Conservation (phyloP, 495 filamentous ascomycete species). For the Neurospora terricola region DNA sequence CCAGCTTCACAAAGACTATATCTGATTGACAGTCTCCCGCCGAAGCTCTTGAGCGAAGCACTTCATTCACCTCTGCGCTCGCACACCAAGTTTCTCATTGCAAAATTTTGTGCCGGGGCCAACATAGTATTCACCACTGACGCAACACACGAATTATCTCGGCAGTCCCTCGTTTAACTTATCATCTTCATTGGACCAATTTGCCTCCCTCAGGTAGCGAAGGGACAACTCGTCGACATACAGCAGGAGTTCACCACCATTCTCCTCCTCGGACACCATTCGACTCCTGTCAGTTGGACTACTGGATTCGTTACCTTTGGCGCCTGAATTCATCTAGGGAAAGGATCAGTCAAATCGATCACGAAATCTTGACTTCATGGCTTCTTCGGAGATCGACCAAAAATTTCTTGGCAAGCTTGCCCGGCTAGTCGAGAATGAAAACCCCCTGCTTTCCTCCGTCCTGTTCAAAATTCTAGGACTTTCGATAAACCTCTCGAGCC, state of each 20-base stretch:
- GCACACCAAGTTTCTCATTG: background rate
- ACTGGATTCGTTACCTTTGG: background rate
- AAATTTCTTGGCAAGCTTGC: slow-evolving; percentile 89
- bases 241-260: background rate
- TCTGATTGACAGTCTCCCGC: background rate
- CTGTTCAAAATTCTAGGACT: slow-evolving; percentile 87
- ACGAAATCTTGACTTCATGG: slow-evolving; percentile 46
- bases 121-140: slow-evolving; percentile 4
- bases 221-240: background rate
- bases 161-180: slow-evolving; percentile 22
- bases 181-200: background rate
- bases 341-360: background rate
- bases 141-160: slow-evolving; percentile 11
- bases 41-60: background rate
- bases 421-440: slow-evolving; percentile 57
- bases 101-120: background rate
- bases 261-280: background rate
- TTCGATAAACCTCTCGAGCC: slow-evolving; percentile 76
- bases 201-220: background rate
- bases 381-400: slow-evolving; percentile 91
- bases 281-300: background rate
- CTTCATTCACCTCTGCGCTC: background rate
- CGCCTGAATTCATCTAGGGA: background rate
- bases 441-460: slow-evolving; percentile 64
- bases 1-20: background rate